Base-by-base conservation (phyloP, 768 basidiomycete species). In the Russula griseocarnosa region DNA sequence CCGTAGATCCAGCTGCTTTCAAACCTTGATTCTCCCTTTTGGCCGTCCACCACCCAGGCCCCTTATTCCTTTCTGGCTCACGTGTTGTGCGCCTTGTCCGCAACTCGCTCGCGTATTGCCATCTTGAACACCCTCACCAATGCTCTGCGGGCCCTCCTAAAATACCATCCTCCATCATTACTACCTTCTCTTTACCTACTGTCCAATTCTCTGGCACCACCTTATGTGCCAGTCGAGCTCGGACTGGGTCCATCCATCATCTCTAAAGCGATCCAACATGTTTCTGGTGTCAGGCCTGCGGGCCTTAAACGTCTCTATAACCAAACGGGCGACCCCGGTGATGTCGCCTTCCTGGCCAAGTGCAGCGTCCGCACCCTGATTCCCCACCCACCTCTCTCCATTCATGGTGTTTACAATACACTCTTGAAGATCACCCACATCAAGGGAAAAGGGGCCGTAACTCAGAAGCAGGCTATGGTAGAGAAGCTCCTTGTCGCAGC, bases 311-410 rank as follows among this genome's bases (percentile, higher is more conserved):
- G 77, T 61, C 73, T 93, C 16, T 90, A 91, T 72, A 87, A 86
- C 66, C 76, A 81, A 50, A 83, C 79, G 38, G 94, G 94, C 5
- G 94, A 97, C 47, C 56, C 61, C 66, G 94, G 94, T 0, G 92
- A 94, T 71, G 91, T 94, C 9, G 94, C 94, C 1, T 93, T 86
- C 69, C 83, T 84, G 62, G 92, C 93, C 11, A 93, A 88, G 71
- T 84, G 85, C 4, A 89, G 83, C 62, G 74, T 91, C 24, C 81
- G 90, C 49, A 90, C 90, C 5, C 79, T 94, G 28, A 72, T 90
- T 28, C 84, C 88, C 3, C 89, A 90, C 69, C 77, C 83, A n/a
- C 82, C 86, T 13, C 76, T 93, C 7, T 77, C 81, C 36, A 79
- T 92, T 32, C 76, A 80, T 30, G 78, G 79, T 66, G 86, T 95